Conservation (phyloP, 2,329 filamentous ascomycete genomes). For the Ceratocystis ficicola region DNA sequence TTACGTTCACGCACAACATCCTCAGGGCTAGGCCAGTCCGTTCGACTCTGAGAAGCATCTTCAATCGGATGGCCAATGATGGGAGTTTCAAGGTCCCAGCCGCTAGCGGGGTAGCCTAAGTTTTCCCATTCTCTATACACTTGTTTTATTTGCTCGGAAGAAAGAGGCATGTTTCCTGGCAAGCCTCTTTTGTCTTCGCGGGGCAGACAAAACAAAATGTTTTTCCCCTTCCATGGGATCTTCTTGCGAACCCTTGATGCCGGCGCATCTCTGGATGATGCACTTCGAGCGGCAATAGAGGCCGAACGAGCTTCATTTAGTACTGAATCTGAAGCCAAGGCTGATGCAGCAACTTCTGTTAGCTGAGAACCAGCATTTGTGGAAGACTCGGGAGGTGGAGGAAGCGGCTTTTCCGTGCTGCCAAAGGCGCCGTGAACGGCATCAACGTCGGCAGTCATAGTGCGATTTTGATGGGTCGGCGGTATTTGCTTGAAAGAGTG, state of each 20-base stretch:
- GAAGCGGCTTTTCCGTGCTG: conserved; percentile 20
- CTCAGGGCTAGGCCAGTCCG: conserved; percentile 52
- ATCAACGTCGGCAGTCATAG: conserved; percentile 17
- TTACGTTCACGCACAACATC: conserved; percentile 47
- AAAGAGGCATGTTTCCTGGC: conserved; percentile 42
- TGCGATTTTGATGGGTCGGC: conserved; percentile 13
- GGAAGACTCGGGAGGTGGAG: neutral
- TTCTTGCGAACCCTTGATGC: conserved; percentile 56
- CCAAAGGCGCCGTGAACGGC: conserved; percentile 3
- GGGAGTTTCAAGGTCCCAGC: conserved; percentile 53
- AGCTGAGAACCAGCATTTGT: neutral
- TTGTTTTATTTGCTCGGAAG: conserved; percentile 42
- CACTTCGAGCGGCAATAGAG: conserved; percentile 29
- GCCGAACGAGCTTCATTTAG: conserved; percentile 11
- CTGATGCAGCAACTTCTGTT: neutral
- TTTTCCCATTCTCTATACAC: conserved; percentile 57
- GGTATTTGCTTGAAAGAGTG: neutral
- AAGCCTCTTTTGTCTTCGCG: conserved; percentile 53
- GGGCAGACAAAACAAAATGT: conserved; percentile 58
- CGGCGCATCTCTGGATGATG: conserved; percentile 31
- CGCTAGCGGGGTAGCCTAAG: conserved; percentile 54
- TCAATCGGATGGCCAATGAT: conserved; percentile 31
- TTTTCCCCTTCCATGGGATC: conserved; percentile 63
- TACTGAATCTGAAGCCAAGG: neutral
- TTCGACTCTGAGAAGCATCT: conserved; percentile 50